Evolutionary conservation across 176 grass and related monocot genomes (phyloP).

Genomic region (Carex parvula): DNA sequence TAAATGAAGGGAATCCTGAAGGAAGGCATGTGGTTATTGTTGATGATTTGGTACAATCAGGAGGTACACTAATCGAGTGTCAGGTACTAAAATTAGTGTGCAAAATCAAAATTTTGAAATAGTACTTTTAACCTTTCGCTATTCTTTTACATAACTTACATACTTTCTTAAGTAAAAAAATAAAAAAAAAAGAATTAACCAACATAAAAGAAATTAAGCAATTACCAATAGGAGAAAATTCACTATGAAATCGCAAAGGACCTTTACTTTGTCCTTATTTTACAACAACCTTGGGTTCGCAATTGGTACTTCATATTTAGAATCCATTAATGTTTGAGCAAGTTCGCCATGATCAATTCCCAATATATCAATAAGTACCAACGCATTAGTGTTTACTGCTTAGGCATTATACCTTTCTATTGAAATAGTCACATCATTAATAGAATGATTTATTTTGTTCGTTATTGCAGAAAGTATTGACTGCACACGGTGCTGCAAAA

Average conservation of each 20-base stretch:
- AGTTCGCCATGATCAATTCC: background rate
- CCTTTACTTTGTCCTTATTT: too few species aligned
- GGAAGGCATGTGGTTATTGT: slow-evolving; percentile 89
- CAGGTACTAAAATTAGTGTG: slow-evolving; percentile 44
- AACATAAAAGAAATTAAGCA: too few species aligned
- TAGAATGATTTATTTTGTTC: background rate
- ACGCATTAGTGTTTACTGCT: background rate
- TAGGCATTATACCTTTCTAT: background rate
- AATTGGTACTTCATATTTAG: background rate
- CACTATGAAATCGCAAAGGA: too few species aligned
- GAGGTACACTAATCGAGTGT: slow-evolving; percentile 82
- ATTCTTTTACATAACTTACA: too few species aligned
- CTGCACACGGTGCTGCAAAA: slow-evolving; percentile 64
- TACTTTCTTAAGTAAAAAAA: too few species aligned
- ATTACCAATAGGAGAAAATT: background rate
- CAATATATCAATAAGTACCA: background rate
- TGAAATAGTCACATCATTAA: background rate
- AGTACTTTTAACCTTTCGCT: background rate
- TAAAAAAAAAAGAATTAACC: too few species aligned
- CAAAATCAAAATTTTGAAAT: background rate
- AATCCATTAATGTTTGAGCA: background rate
- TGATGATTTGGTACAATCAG: slow-evolving; percentile 92
- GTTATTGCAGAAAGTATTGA: slow-evolving; percentile 37
- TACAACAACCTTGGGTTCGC: too few species aligned
- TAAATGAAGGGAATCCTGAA: slow-evolving; percentile 77